phyloP scores from a whole-genome alignment of 495 filamentous ascomycete genomes.

The Bacidia rubella region DNA sequence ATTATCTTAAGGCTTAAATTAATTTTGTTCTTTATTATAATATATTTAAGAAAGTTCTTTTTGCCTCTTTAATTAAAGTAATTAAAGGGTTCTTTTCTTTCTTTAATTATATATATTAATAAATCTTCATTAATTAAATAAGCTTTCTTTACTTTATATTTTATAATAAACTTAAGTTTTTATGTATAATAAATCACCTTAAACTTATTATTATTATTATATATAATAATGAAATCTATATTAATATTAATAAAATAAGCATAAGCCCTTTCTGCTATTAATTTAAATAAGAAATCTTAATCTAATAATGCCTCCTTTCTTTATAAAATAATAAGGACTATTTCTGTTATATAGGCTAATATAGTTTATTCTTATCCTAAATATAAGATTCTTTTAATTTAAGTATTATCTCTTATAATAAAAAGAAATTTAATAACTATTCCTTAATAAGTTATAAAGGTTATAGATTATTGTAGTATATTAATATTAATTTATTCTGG shows the following conservation, averaged over 20 bases:
- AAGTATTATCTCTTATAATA: background rate
- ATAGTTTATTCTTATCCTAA: background rate
- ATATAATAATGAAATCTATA: background rate
- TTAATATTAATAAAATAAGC: background rate
- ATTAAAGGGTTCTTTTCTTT: background rate
- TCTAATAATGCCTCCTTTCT: background rate
- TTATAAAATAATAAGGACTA: background rate
- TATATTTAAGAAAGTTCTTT: background rate
- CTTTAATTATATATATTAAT: background rate
- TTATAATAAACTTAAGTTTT: background rate
- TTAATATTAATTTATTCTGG: background rate
- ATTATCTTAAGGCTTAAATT: background rate
- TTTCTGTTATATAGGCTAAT: background rate
- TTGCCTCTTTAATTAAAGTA: too few species aligned
- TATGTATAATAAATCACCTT: background rate
- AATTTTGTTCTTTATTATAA: background rate
- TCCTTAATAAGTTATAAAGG: background rate
- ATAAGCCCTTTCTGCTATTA: background rate
- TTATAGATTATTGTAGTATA: background rate
- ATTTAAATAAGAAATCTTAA: background rate
- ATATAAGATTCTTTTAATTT: background rate
- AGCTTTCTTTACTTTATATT: constrained; percentile 3
- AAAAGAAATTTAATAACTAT: background rate
- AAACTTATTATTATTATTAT: background rate
- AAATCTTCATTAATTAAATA: background rate